Percentiles rank a stretch among this genome's conserved stretches.
These are phyloP conservation scores for Pseudonitzschia multiseries DNA, from an alignment of 108 stramenopile species.

Conservation along the genomic window DNA sequence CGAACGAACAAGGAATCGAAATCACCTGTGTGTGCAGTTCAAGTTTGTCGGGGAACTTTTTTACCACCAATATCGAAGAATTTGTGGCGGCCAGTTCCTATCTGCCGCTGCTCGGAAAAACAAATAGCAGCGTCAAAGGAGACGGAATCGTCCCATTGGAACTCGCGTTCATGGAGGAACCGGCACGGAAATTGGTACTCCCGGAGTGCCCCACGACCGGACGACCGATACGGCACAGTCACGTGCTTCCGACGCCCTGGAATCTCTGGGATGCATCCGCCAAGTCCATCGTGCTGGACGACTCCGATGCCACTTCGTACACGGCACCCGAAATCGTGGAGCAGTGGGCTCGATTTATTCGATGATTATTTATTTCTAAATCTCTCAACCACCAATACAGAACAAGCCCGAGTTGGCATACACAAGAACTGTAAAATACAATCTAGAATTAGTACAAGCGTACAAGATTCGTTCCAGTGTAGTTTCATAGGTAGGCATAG, in stretches of 20 bases:
- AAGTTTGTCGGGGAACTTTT: conserved; percentile 45
- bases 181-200: conserved; percentile 56
- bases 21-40: conserved; percentile 68
- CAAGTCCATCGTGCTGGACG: conserved; percentile 53
- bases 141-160: conserved; percentile 77
- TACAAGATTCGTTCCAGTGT: too few relatives aligned
- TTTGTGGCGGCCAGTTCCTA: conserved; percentile 69
- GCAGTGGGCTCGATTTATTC: conserved; percentile 60
- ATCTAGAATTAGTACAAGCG: too few relatives aligned
- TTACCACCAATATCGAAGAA: conserved; percentile 61
- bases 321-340: conserved; percentile 57
- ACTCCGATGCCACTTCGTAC: conserved; percentile 53
- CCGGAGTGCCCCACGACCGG: conserved; percentile 49
- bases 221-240: conserved; percentile 58
- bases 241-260: conserved; percentile 81
- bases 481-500: too few relatives aligned
- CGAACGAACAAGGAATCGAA: conserved; percentile 45
- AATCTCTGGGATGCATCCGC: conserved; percentile 69
- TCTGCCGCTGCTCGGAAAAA: conserved; percentile 54
- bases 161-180: conserved; percentile 71
- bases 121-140: conserved; percentile 41
- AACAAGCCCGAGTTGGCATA: too few relatives aligned
- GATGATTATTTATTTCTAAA: too few relatives aligned
- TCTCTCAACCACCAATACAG: too few relatives aligned
- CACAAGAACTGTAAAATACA: too few relatives aligned